phyloP scores from a whole-genome alignment of 2,329 filamentous ascomycete genomes.

The Talaromyces sp. region DNA sequence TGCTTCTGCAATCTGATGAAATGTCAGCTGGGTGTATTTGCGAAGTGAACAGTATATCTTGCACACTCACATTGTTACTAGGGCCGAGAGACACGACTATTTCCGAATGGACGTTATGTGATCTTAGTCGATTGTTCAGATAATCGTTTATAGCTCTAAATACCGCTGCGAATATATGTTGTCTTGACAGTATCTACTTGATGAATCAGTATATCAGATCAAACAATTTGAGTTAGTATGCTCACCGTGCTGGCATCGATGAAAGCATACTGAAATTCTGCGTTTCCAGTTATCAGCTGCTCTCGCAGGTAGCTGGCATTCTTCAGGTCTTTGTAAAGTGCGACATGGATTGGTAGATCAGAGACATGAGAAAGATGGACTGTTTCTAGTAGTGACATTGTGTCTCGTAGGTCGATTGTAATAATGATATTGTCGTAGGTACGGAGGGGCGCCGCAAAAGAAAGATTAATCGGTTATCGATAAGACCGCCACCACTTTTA shows the following conservation, averaged over 20 bases:
- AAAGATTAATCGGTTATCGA: conserved; percentile 9
- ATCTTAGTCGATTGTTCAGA: conserved; percentile 61
- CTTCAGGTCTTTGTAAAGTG: conserved; percentile 69
- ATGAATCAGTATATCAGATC: conserved; percentile 12
- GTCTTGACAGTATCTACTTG: conserved; percentile 63
- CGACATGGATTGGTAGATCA: conserved; percentile 64
- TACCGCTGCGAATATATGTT: conserved; percentile 69
- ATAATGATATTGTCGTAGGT: neutral
- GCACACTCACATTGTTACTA: conserved; percentile 66
- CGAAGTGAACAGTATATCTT: neutral
- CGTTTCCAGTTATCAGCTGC: conserved; percentile 80
- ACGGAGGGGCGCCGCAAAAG: neutral
- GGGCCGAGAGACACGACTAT: conserved; percentile 75
- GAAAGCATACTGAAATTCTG: conserved; percentile 87
- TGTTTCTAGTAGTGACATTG: conserved; percentile 55
- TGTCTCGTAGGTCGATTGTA: neutral
- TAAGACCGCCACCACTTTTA: neutral
- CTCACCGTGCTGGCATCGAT: conserved; percentile 77
- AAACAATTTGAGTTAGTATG: neutral
- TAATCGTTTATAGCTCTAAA: conserved; percentile 72
- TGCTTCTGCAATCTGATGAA: conserved; percentile 71
- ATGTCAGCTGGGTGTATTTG: neutral
- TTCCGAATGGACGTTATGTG: conserved; percentile 84
- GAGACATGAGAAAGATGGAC: conserved; percentile 74
- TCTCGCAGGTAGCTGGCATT: conserved; percentile 76